phyloP scores from a whole-genome alignment of 2,329 filamentous ascomycete genomes.

The Penicillium sp. region DNA sequence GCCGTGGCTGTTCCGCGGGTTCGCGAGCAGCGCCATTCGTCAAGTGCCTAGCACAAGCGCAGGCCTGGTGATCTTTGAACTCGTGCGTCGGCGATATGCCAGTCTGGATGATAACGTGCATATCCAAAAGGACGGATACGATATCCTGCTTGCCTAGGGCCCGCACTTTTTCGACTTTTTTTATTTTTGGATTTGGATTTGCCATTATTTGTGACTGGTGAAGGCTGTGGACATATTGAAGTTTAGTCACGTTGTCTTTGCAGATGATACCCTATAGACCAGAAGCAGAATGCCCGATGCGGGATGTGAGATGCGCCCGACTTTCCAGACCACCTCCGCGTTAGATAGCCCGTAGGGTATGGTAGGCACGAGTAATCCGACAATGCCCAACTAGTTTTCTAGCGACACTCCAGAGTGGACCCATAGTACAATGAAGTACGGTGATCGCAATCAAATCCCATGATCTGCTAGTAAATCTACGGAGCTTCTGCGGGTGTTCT shows the following conservation, averaged over 20 bases:
- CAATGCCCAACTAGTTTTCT: no score
- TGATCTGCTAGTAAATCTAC: not conserved
- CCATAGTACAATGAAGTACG: not conserved
- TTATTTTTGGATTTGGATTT: not conserved
- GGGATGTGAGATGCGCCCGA: not conserved
- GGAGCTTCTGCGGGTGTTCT: not conserved
- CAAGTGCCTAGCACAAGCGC: conserved; percentile 65
- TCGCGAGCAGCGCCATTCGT: conserved; percentile 55
- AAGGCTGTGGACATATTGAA: not conserved
- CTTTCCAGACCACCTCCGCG: not conserved
- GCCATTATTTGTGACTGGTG: not conserved
- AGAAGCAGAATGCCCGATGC: not conserved
- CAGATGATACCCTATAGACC: conserved; percentile 1
- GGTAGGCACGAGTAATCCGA: no score
- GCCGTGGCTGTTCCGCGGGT: conserved; percentile 57
- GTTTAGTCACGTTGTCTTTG: not conserved
- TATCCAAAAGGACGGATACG: conserved; percentile 60
- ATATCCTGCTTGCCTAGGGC: conserved; percentile 54
- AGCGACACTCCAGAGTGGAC: no score
- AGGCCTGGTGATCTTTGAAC: conserved; percentile 63
- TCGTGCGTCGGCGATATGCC: conserved; percentile 61
- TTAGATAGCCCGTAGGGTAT: not conserved
- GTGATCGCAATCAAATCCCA: not conserved
- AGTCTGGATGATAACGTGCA: conserved; percentile 52
- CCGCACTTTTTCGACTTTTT: not conserved